Evolutionary conservation across 805 yeast species (phyloP).

Genomic region (Candida nanaspora): DNA sequence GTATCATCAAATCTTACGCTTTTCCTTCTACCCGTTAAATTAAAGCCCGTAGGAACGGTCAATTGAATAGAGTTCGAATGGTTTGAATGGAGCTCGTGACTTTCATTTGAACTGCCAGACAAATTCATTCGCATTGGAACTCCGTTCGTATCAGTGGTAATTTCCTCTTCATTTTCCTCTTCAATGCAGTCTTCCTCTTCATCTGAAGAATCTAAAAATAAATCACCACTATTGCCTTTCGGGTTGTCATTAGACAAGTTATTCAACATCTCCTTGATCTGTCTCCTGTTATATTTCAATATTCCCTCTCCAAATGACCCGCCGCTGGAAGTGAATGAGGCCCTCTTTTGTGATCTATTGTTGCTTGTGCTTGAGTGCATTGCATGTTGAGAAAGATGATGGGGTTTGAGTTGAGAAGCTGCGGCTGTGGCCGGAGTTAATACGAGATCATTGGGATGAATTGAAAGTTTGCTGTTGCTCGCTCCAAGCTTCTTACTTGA

Average conservation of each 20-base stretch:
- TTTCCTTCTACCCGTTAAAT: constrained; percentile 18
- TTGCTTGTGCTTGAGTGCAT: too few species aligned
- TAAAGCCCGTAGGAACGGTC: constrained; percentile 16
- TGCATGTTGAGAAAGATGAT: background rate
- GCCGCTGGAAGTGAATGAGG: constrained; percentile 29
- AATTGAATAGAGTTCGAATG: constrained; percentile 9
- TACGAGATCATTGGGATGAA: too few species aligned
- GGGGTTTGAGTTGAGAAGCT: too few species aligned
- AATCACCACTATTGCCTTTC: background rate
- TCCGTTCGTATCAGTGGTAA: too few species aligned
- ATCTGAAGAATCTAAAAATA: background rate
- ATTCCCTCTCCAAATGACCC: constrained; percentile 29
- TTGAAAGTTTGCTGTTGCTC: too few species aligned
- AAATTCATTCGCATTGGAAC: too few species aligned
- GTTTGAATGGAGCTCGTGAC: background rate
- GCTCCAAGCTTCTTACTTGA: too few species aligned
- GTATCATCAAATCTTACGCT: constrained; percentile 24
- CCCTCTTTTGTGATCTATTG: too few species aligned
- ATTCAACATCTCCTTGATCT: constrained; percentile 25
- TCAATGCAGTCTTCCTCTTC: background rate
- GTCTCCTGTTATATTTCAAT: constrained; percentile 25
- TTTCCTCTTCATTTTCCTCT: constrained; percentile 7
- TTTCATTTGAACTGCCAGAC: constrained; percentile 6
- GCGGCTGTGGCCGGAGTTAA: too few species aligned
- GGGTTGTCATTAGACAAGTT: constrained; percentile 11